A percentile compares a stretch with the other conserved stretches of the same genome.
These are phyloP conservation scores for Coemansia sp. DNA, from an alignment of 192 early-diverging fungal genomes.

Conservation along the genomic window DNA sequence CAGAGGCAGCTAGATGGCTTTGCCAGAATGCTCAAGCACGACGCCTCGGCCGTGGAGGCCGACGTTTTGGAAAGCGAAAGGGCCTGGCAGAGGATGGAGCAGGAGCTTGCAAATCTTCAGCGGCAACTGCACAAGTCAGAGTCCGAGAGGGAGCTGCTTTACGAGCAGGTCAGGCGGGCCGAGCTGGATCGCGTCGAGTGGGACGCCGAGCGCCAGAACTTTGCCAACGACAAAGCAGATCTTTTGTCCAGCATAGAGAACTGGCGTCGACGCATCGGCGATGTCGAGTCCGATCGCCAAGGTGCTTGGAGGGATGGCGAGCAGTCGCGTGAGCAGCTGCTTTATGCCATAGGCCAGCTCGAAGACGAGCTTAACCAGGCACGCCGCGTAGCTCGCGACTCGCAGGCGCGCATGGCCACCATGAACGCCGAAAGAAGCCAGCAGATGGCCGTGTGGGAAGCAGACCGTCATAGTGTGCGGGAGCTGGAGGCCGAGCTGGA, in stretches of 20 bases:
- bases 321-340: slow-evolving; percentile 37
- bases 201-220: slow-evolving; percentile 42
- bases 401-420: background rate
- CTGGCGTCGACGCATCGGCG: slow-evolving; percentile 45
- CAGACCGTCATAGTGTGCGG: background rate
- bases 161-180: slow-evolving; percentile 17
- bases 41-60: slow-evolving; percentile 30
- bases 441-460: background rate
- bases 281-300: slow-evolving; percentile 38
- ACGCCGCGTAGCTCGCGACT: slow-evolving; percentile 7
- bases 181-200: slow-evolving; percentile 34
- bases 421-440: slow-evolving; percentile 3
- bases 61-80: slow-evolving; percentile 40
- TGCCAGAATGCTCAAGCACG: slow-evolving; percentile 32
- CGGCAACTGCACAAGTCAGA: slow-evolving; percentile 23
- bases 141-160: slow-evolving; percentile 20
- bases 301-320: slow-evolving; percentile 39
- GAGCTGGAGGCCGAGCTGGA: slow-evolving; percentile 6
- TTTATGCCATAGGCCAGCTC: slow-evolving; percentile 22
- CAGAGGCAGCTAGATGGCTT: slow-evolving; percentile 40
- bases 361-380: slow-evolving; percentile 25
- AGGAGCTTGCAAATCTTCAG: slow-evolving; percentile 21
- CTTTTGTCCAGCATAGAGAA: slow-evolving; percentile 23
- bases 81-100: slow-evolving; percentile 34
- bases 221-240: slow-evolving; percentile 30